Percentiles rank a stretch among this genome's conserved stretches.
These are phyloP conservation scores for Arctium lappa DNA, from an alignment of 129 eudicot genomes.

Conservation along the genomic window DNA sequence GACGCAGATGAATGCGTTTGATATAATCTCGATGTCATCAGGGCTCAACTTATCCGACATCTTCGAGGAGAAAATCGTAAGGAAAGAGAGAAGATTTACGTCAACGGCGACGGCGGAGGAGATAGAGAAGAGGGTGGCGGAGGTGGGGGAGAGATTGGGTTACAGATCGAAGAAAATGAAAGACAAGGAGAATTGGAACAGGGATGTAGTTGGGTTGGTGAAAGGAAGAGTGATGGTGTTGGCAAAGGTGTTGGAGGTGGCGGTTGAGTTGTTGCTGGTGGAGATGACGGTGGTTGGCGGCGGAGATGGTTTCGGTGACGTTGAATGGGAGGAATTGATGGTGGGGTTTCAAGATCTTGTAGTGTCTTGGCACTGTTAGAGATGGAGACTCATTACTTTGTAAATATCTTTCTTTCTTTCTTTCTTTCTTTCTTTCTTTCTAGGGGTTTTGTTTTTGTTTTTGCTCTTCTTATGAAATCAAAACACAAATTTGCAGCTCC, in stretches of 20 bases:
- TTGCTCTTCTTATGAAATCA: background rate
- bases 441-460: background rate
- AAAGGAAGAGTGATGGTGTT: conserved; percentile 62
- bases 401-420: conserved; percentile 9
- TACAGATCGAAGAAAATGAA: conserved; percentile 41
- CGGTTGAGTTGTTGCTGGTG: conserved; percentile 52
- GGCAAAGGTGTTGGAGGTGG: conserved; percentile 54
- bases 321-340: conserved; percentile 65
- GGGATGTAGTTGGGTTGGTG: conserved; percentile 44
- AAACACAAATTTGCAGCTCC: conserved; percentile 2
- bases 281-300: conserved; percentile 60
- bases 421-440: too few species aligned
- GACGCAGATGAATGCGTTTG: conserved; percentile 63
- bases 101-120: conserved; percentile 30
- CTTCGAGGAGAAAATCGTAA: conserved; percentile 34
- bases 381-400: background rate
- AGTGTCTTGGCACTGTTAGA: conserved; percentile 42
- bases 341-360: conserved; percentile 53
- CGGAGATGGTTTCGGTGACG: conserved; percentile 42
- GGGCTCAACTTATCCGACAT: conserved; percentile 68
- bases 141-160: conserved; percentile 57
- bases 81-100: conserved; percentile 56
- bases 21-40: conserved; percentile 71
- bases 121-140: conserved; percentile 50
- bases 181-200: conserved; percentile 32